Evolutionary conservation across 2,329 filamentous ascomycete genomes (phyloP).

Genomic region (Septoria linicola): DNA sequence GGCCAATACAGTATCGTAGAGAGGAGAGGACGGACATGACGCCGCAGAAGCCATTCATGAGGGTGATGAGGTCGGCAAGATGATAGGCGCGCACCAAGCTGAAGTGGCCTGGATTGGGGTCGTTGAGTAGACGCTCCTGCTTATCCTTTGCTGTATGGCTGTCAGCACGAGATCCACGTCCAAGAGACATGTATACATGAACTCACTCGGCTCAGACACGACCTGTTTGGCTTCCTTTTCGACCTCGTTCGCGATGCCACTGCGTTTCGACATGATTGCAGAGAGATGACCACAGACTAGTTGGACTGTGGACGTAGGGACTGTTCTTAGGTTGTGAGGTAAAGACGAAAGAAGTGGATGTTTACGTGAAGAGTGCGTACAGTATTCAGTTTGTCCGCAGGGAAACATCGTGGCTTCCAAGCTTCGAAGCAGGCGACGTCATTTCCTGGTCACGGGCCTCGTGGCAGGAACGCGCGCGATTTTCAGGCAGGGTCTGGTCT

Average conservation of each 20-base stretch:
- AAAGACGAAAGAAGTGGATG: background rate
- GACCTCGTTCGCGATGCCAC: constrained; percentile 52
- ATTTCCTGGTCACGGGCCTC: too few species aligned
- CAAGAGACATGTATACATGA: too few species aligned
- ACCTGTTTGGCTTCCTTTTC: constrained; percentile 44
- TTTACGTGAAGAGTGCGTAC: too few species aligned
- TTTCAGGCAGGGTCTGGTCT: too few species aligned
- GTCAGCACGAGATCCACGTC: background rate
- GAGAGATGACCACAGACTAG: too few species aligned
- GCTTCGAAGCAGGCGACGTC: too few species aligned
- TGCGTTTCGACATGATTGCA: constrained; percentile 63
- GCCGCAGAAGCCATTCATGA: constrained; percentile 84
- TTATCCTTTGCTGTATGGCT: constrained; percentile 62
- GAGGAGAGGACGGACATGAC: constrained; percentile 96
- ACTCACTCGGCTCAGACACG: constrained; percentile 47
- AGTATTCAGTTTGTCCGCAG: too few species aligned
- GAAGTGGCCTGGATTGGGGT: constrained; percentile 69
- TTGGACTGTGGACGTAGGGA: too few species aligned
- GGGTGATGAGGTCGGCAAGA: constrained; percentile 75
- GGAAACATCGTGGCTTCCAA: too few species aligned
- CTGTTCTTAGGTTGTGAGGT: background rate
- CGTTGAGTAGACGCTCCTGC: constrained; percentile 70
- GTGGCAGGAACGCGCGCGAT: too few species aligned
- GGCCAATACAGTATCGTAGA: constrained; percentile 81
- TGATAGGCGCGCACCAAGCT: constrained; percentile 62